Evolutionary conservation across 495 filamentous ascomycete genomes (phyloP), one percentile per base, ranked within the genome.

Genomic region (Parmelia sp.): DNA sequence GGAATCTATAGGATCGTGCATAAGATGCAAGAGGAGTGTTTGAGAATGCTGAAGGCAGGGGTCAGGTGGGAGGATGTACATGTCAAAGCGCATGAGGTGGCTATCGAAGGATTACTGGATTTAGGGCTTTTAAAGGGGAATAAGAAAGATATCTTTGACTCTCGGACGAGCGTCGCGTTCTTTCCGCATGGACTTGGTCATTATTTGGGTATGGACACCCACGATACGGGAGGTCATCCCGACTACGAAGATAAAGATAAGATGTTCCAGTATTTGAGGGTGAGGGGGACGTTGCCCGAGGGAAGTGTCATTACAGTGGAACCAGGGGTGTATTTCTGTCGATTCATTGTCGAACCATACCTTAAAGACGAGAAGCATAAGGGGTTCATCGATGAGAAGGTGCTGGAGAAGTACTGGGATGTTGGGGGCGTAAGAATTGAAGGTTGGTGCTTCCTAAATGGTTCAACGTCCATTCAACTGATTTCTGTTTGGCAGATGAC

Each of bases 131-230:
- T 87, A 42, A 74, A 72, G 53, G 67, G 66, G 49, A 88, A 86
- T 6, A 69, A 76, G 9, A 76, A 81, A 4, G 90, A 92, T 64
- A 86, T 95, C 64, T 80, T 84, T 57, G 67, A 76, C 44, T 82
- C 84, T 4, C 88, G 92, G 37, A 90, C 86, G 27, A 84, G 84
- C 5, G 78, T 82, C 33, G 87, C 89, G 0, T 97, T 96, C 76
- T 95, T 96, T 75, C 92, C 93, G 4, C 93, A 97, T 73, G 93
- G 93, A 3, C 78, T 93, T 19, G 90, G 90, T 15, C 92, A 97
- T 73, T 90, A 96, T 72, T 78, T 96, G 40, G 93, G 93, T 0
- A 80, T 97, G 21, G 93, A 97, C 73, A 88, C 90, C 45, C 93
- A 97, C 70, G 93, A 97, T 76, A 86, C 90, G 9, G 83, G 83